Conservation (phyloP, 2,329 filamentous ascomycete genomes). For the Elsinoe australis region DNA sequence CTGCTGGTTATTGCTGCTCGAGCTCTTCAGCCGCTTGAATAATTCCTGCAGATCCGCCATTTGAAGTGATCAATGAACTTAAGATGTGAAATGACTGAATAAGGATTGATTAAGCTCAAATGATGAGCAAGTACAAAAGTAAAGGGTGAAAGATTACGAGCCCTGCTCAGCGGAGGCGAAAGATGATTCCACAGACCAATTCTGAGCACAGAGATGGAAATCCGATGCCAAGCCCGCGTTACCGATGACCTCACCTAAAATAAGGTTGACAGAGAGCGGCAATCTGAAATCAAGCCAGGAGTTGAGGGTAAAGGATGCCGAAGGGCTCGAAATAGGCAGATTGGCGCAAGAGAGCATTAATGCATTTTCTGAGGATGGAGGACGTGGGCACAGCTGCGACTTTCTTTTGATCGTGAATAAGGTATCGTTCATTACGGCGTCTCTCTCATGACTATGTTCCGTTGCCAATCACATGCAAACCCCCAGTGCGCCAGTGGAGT, state of each 20-base stretch:
- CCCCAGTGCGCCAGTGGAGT: neutral
- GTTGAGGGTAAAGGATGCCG: too few species aligned
- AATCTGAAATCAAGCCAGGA: too few species aligned
- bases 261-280: neutral
- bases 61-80: constrained; percentile 19
- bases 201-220: neutral
- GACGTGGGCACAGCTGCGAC: too few species aligned
- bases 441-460: constrained; percentile 15
- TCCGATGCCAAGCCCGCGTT: neutral
- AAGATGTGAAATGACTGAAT: neutral
- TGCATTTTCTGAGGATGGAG: too few species aligned
- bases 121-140: neutral
- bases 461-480: constrained; percentile 10
- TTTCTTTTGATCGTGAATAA: constrained; percentile 3
- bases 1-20: constrained; percentile 17
- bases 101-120: neutral
- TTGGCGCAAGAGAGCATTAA: too few species aligned
- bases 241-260: constrained; percentile 6
- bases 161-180: neutral
- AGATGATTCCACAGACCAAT: neutral
- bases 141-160: neutral
- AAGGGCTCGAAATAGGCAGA: too few species aligned
- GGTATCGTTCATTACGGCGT: constrained; percentile 11
- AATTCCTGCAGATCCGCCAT: constrained; percentile 41
- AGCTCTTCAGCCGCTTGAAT: constrained; percentile 36